Evolutionary conservation across 768 basidiomycete genomes (phyloP).

Genomic region (Mycena belliarum): DNA sequence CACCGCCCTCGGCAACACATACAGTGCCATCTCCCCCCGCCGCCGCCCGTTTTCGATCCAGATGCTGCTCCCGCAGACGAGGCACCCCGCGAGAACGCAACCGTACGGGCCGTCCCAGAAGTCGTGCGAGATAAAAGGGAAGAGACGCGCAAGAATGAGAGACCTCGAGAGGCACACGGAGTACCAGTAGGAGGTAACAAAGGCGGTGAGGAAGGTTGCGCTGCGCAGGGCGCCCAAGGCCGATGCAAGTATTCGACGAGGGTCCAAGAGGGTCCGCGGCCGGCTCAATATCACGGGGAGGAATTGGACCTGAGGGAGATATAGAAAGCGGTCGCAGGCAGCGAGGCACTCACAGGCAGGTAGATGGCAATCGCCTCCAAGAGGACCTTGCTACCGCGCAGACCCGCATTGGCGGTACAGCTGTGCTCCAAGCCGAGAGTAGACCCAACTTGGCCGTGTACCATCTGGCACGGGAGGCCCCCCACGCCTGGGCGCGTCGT

Average conservation of each 20-base stretch:
- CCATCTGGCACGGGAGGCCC: slow-evolving; percentile 71
- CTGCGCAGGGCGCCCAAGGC: slow-evolving; percentile 60
- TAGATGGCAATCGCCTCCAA: slow-evolving; percentile 65
- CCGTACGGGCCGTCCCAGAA: slow-evolving; percentile 81
- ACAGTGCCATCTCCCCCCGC: slow-evolving; percentile 78
- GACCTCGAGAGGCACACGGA: slow-evolving; percentile 71
- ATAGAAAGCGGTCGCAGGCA: background rate
- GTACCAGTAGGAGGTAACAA: slow-evolving; percentile 71
- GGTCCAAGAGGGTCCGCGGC: slow-evolving; percentile 52
- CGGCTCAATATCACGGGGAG: slow-evolving; percentile 63
- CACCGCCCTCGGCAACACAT: slow-evolving; percentile 73
- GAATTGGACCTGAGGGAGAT: slow-evolving; percentile 58
- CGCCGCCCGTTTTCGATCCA: slow-evolving; percentile 74
- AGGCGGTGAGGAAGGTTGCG: slow-evolving; percentile 70
- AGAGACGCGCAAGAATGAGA: slow-evolving; percentile 57
- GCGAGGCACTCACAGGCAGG: slow-evolving; percentile 56
- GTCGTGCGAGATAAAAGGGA: slow-evolving; percentile 72
- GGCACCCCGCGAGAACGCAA: slow-evolving; percentile 62
- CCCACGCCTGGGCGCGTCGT: slow-evolving; percentile 54
- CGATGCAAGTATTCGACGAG: slow-evolving; percentile 41
- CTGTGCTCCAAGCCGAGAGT: slow-evolving; percentile 50
- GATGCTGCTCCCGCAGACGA: slow-evolving; percentile 74
- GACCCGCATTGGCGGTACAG: slow-evolving; percentile 58
- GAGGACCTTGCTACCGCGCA: slow-evolving; percentile 61
- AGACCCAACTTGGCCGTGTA: slow-evolving; percentile 60